phyloP scores from a whole-genome alignment of 208 protist species.

The Acanthamoeba royreba region DNA sequence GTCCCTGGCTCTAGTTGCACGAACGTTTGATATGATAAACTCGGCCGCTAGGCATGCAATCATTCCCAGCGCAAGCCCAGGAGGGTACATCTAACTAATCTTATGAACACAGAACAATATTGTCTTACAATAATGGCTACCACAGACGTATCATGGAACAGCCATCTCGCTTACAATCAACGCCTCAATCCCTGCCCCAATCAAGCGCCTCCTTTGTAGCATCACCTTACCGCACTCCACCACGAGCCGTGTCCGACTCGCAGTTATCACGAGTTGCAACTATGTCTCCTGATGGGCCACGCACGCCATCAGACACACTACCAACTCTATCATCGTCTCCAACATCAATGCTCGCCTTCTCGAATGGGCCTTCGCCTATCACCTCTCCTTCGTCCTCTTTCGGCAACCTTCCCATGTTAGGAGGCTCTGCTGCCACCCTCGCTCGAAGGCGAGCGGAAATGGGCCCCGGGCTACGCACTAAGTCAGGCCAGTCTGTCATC shows the following conservation, averaged over 20 bases:
- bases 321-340: neutral
- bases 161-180: neutral
- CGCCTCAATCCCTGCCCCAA: too few species aligned
- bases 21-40: neutral
- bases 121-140: too few species aligned
- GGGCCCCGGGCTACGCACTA: neutral
- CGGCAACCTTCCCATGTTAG: neutral
- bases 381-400: neutral
- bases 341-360: neutral
- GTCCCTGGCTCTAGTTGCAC: neutral
- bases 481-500: conserved; percentile 5
- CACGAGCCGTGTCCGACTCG: neutral
- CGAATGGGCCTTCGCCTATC: neutral
- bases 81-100: neutral
- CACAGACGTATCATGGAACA: too few species aligned
- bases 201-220: too few species aligned
- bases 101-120: too few species aligned
- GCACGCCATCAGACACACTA: neutral
- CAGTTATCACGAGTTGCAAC: too few species aligned
- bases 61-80: neutral
- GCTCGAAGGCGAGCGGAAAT: neutral
- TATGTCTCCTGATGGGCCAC: neutral
- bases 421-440: neutral
- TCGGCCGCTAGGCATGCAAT: neutral
- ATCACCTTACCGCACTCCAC: neutral